phyloP scores from a whole-genome alignment of 192 early-diverging fungal species.

The Radiomyces spectabilis region DNA sequence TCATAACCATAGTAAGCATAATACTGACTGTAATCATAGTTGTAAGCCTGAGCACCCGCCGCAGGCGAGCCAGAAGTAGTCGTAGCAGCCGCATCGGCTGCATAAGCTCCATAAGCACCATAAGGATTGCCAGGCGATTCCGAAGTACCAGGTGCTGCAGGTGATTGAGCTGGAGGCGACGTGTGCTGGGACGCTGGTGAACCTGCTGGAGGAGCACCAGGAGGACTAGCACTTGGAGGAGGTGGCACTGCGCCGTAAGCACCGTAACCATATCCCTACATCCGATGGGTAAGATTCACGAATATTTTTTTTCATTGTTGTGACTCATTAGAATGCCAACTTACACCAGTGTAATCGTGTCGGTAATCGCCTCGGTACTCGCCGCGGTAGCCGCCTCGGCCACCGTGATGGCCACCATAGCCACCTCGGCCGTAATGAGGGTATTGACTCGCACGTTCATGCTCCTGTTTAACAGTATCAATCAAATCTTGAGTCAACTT shows the following conservation, averaged over 20 bases:
- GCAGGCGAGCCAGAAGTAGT: no score
- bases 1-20: conserved; percentile 25
- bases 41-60: background rate
- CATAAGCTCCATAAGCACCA: background rate
- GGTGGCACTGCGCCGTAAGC: background rate
- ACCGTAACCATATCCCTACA: no score
- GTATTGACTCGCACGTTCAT: conserved; percentile 39
- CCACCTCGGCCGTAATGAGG: conserved; percentile 22
- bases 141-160: no score
- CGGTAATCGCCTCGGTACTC: background rate
- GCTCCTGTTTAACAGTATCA: conserved; percentile 68
- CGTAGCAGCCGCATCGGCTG: background rate
- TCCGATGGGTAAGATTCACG: no score
- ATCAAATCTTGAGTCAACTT: conserved; percentile 70
- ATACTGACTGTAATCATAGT: conserved; percentile 20
- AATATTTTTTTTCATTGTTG: no score
- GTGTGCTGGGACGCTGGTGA: no score
- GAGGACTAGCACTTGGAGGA: background rate
- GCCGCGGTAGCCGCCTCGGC: background rate
- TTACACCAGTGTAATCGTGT: no score
- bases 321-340: no score
- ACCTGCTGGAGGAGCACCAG: background rate
- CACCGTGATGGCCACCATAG: conserved; percentile 11
- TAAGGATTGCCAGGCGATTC: no score
- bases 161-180: no score